A percentile compares a stretch with the other conserved stretches of the same genome.
These are phyloP conservation scores for Pyrenochaeta sp. DNA, from an alignment of 2,329 filamentous ascomycete genomes.

Conservation along the genomic window DNA sequence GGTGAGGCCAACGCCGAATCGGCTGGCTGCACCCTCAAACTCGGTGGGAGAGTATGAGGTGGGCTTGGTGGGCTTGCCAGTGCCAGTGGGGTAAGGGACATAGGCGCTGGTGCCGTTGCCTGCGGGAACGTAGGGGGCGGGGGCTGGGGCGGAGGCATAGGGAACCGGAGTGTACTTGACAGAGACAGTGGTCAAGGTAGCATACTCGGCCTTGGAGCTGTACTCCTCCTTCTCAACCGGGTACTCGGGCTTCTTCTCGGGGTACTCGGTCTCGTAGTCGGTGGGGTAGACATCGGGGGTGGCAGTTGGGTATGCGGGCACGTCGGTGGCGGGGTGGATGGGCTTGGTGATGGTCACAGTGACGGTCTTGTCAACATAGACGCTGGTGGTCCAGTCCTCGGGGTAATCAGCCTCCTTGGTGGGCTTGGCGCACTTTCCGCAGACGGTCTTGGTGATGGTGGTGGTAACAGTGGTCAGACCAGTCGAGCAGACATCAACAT, in stretches of 20 bases:
- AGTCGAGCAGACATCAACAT: conserved; percentile 47
- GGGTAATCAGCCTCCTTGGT: conserved; percentile 28
- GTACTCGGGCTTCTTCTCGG: conserved; percentile 18
- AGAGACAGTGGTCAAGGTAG: conserved; percentile 33
- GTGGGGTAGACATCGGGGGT: conserved; percentile 12
- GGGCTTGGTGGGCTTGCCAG: conserved; percentile 20
- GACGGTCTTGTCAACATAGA: conserved; percentile 37
- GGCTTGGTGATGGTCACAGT: conserved; percentile 45
- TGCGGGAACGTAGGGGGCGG: conserved; percentile 11
- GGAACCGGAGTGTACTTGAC: conserved; percentile 19
- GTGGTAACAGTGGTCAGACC: conserved; percentile 43
- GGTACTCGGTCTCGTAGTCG: conserved; percentile 9
- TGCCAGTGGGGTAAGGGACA: conserved; percentile 19
- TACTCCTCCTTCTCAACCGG: conserved; percentile 9
- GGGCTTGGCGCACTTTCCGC: conserved; percentile 28
- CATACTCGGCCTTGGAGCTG: conserved; percentile 17
- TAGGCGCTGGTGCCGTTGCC: conserved; percentile 18
- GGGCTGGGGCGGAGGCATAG: not conserved
- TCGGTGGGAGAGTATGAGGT: conserved; percentile 15
- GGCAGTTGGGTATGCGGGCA: conserved; percentile 21
- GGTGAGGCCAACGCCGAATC: conserved; percentile 27
- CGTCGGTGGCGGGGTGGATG: conserved; percentile 22
- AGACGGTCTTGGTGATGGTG: conserved; percentile 40
- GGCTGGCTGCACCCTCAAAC: conserved; percentile 38
- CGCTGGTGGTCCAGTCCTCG: conserved; percentile 42